These are phyloP conservation scores for Vitis hybrid DNA, from an alignment of 177 flowering plant genomes.

Conservation along the genomic window DNA sequence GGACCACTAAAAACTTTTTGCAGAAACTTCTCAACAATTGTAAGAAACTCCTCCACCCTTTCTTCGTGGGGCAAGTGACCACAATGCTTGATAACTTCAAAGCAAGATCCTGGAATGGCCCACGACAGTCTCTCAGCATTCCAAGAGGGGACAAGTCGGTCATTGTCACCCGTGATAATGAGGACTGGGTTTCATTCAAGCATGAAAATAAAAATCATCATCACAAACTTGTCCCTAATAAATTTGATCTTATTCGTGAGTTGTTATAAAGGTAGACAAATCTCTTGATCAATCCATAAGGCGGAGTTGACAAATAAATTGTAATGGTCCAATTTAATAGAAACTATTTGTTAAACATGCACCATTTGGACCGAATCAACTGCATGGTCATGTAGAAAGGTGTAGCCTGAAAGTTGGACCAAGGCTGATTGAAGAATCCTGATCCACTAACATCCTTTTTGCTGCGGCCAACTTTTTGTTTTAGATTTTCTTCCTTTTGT, in stretches of 20 bases:
- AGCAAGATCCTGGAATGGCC: slow-evolving; percentile 65
- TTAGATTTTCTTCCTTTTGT: no score
- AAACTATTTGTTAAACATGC: no score
- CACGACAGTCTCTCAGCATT: slow-evolving; percentile 66
- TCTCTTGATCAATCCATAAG: no score
- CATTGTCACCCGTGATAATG: slow-evolving; percentile 81
- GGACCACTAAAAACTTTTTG: slow-evolving; percentile 36
- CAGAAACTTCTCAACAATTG: slow-evolving; percentile 61
- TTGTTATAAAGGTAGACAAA: no score
- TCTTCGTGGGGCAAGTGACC: slow-evolving; percentile 99
- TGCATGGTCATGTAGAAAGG: no score
- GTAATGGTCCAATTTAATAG: no score
- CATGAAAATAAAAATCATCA: background rate
- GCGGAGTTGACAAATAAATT: no score
- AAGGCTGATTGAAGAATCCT: no score
- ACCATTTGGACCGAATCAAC: no score
- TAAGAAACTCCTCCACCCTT: slow-evolving; percentile 65
- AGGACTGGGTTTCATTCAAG: slow-evolving; percentile 47
- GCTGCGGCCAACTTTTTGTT: no score
- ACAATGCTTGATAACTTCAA: slow-evolving; percentile 77
- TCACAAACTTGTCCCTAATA: background rate
- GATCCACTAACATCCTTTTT: no score
- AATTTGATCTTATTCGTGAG: background rate
- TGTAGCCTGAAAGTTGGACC: no score
- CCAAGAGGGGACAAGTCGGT: slow-evolving; percentile 88